Evolutionary conservation across 73 alveolate species (phyloP).

Genomic region (Breviolum minutum): DNA sequence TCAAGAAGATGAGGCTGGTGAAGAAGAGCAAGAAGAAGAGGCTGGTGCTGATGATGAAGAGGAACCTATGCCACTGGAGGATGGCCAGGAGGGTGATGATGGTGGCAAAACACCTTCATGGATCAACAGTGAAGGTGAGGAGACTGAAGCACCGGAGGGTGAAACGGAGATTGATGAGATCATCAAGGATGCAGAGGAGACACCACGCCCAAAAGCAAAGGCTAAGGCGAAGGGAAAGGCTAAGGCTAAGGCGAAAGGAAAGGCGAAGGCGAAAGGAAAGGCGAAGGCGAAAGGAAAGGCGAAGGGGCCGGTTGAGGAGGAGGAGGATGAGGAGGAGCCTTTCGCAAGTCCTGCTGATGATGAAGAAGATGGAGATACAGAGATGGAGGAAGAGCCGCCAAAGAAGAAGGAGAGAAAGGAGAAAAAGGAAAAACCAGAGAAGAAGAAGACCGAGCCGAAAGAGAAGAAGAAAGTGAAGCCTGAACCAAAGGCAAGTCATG

Average conservation of each 20-base stretch:
- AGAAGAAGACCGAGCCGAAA: too few relatives aligned
- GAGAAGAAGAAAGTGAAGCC: too few relatives aligned
- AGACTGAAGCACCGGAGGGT: neutral
- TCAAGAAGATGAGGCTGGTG: neutral
- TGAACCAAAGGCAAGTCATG: too few relatives aligned
- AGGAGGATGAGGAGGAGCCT: too few relatives aligned
- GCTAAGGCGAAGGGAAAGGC: neutral
- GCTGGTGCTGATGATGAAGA: neutral
- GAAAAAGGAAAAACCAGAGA: too few relatives aligned
- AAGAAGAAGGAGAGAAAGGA: neutral
- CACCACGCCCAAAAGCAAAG: neutral
- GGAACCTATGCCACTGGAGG: too few relatives aligned
- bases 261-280: neutral
- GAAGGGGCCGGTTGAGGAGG: neutral
- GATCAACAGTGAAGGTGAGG: conserved; percentile 9
- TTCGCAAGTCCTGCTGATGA: too few relatives aligned
- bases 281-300: neutral
- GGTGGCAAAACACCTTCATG: neutral
- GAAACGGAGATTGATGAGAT: neutral
- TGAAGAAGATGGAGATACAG: neutral
- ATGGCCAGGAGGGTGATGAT: neutral
- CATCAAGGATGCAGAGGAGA: neutral
- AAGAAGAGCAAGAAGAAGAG: neutral
- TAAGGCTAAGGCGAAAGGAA: neutral
- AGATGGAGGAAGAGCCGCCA: neutral